Evolutionary conservation across 148 eudicot genomes (phyloP), one percentile per base, ranked within the genome.

Genomic region (Fallopia convolvulus): DNA sequence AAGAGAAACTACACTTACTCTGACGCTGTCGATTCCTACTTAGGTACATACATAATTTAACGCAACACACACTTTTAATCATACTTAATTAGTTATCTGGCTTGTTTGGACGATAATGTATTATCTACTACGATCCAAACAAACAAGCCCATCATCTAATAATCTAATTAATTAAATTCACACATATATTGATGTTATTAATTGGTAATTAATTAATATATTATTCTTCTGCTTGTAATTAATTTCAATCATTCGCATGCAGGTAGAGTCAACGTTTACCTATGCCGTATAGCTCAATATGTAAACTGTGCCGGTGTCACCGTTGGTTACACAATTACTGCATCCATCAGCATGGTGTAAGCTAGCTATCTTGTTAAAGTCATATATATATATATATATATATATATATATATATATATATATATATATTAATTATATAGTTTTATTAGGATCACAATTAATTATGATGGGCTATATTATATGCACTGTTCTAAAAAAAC

Each of bases 311-410:
- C 76, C 76, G 97, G 97, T 18, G 85, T 85, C 83, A 81, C 81
- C 1, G 80, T 92, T 39, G 97, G 97, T 71, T 92, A 90, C 77
- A 90, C 97, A 5, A 89, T 90, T 68, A 90, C 92, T 17, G 87
- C 97, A 15, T 87, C 97, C 1, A 87, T 85, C 23, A 88, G 97
- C 87, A 92, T 92, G 97, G 94, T 84, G 97, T 92, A 92, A 82
- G 93, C 32, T 58, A 20, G 5, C 15, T 14, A 11, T 26, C 30
- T 26, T 26, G 30, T 26, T 26, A 26, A 26, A 26, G 0, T 1
- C 30, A 26, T 26, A 26, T 26, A 26, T 1, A n/a, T n/a, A n/a
- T n/a, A n/a, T n/a, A n/a, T n/a, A n/a, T n/a, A n/a, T n/a, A n/a
- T n/a, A n/a, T n/a, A n/a, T n/a, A n/a, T n/a, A n/a, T n/a, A n/a